Evolutionary conservation across 805 yeast species (phyloP), one percentile per base, ranked within the genome.

Genomic region (Blastobotrys robertii): DNA sequence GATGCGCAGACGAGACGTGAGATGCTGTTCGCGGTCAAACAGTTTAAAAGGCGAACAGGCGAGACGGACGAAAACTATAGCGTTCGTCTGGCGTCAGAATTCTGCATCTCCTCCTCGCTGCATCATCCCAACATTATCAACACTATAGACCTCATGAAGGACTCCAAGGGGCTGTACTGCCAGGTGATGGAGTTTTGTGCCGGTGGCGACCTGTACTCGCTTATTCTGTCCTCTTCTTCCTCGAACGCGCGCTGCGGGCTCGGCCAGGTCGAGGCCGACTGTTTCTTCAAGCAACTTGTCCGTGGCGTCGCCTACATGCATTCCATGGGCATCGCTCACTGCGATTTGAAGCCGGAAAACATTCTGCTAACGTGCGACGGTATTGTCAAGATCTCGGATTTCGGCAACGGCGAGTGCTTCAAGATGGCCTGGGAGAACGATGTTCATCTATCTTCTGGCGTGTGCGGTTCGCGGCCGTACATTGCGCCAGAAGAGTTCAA

Each of bases 151-250:
- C 70, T 87, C 42, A 75, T 87, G 79, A 75, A 76, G 49, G 81
- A 83, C 65, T 66, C 78, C 50, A 62, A 74, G 56, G 72, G 84
- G 59, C 69, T 81, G 51, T 79, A 79, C 65, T 76, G 83, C 42
- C 95, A 88, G 60, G 86, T 90, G 37, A 85, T 90, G 96, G 97
- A 92, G 64, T 88, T 79, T 61, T 84, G 95, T 53, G 86, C 94
- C 8, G 86, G 86, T 51, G 92, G 92, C 47, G 92, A 83, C 60
- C 65, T 83, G 25, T 81, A 77, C 56, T 66, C 81, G 3, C 64
- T 81, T 38, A 72, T 79, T 37, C 60, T 70, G n/a, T 68, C 72
- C 19, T 66, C 72, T 37, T 72, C 76, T 3, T 70, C 70, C 15
- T 19, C 25, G 25, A 19, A 19, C 25, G 25, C 25, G 6, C 25